Base-by-base conservation (phyloP, 2,329 filamentous ascomycete species). In the Botryosphaeria dothidea region DNA sequence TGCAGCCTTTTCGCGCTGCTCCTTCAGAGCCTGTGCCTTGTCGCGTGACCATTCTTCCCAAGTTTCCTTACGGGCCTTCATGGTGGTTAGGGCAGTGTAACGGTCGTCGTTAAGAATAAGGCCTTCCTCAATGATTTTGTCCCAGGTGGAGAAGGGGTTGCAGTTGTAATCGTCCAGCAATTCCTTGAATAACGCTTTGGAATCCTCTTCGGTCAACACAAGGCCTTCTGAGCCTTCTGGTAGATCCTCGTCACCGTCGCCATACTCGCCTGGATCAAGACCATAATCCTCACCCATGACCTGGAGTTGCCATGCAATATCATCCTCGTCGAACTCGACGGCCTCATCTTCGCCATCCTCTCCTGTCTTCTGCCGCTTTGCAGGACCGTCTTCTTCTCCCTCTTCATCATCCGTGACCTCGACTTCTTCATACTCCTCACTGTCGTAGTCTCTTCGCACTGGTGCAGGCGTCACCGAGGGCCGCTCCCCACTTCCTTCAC, bases 91-190 rank as follows among this genome's bases (percentile, higher is more conserved):
- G 0, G 91, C 89, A 1, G 92, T 93, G 77, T 98, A 99, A 34
- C 95, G 88, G 57, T 90, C 84, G 75, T 99, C 95, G 66, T 96
- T 89, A 54, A 97, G 84, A 43, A 99, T 86, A 65, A 86, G 87
- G 27, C 90, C 91, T 67, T 94, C 90, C 68, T 96, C 91, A 23
- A 97, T 85, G 4, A 97, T 82, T 68, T 90, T 94, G 56, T 98
- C 93, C 92, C 94, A 99, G 0, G 93, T 89, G 29, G 88, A 91
- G 79, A 93, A 99, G 0, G 95, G 95, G 72, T 88, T 96, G 75
- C 96, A 89, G 56, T 84, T 81, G 71, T 87, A 88, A 75, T 98
- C 94, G 72, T 93, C 88, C 21, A 99, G 86, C 36, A 99, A 82
- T 72, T 97, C 92, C 65, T 89, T 90, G 82, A 97, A 97, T 0